These are phyloP conservation scores for Trifolium pratense DNA, from an alignment of 306 rosid species.

Conservation along the genomic window DNA sequence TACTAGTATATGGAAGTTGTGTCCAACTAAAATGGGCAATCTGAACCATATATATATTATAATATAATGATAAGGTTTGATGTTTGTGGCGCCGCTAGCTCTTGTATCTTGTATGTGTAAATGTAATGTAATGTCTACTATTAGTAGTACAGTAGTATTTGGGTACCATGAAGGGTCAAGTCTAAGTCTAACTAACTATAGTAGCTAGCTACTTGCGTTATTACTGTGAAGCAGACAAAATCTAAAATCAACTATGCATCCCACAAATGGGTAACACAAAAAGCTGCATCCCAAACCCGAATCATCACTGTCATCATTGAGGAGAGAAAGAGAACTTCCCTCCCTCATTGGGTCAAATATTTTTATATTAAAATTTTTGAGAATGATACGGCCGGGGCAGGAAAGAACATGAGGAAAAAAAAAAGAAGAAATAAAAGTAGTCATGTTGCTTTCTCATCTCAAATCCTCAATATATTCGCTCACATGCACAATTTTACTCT, in stretches of 20 bases:
- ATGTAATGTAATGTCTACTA: too few relatives aligned
- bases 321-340: constrained; percentile 32
- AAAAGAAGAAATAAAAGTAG: constrained; percentile 15
- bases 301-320: constrained; percentile 54
- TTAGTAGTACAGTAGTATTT: too few relatives aligned
- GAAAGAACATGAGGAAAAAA: neutral
- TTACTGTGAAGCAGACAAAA: constrained; percentile 41
- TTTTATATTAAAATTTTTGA: neutral
- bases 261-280: constrained; percentile 37
- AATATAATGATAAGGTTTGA: neutral
- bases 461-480: too few relatives aligned
- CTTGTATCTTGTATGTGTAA: too few relatives aligned
- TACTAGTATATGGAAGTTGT: neutral
- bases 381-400: neutral
- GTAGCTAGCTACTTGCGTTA: neutral
- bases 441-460: constrained; percentile 44
- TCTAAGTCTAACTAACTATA: too few relatives aligned
- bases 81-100: neutral
- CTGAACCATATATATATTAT: too few relatives aligned
- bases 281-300: constrained; percentile 47
- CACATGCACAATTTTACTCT: too few relatives aligned
- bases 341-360: constrained; percentile 15
- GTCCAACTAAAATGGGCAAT: neutral
- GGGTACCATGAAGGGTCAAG: constrained; percentile 6
- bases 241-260: constrained; percentile 42